Base-by-base conservation (phyloP, 2,329 filamentous ascomycete genomes). In the Tolypocladium cylindrosporum region DNA sequence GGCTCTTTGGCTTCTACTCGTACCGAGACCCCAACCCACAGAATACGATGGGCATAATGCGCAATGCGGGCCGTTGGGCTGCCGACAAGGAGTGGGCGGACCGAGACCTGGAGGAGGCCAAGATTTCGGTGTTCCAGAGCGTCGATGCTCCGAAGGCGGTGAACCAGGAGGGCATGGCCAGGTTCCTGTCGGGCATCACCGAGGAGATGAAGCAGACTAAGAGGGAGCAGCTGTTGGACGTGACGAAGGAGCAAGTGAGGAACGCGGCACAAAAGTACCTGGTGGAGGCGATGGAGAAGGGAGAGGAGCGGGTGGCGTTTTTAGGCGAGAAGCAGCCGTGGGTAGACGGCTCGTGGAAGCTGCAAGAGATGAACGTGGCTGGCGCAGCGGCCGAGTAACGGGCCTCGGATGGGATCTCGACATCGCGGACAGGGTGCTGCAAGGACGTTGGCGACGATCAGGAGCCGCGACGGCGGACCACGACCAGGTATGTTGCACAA, bases 1-100 rank as follows among this genome's bases (percentile, higher is more conserved):
- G 92, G 31, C 72, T 96, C 1, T 97, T 99, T 65, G 91, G 91
- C 19, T 95, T 97, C 76, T 97, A 96, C 75, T 93, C 90, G 51
- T 99, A 99, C 79, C 89, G 94, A 55, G 94, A 99, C 70, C 94
- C 94, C 3, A 97, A 97, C 69, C 93, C 94, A 0, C 79, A 87
- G 61, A 97, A 96, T 72, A 93, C 91, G 0, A 77, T 97, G 63
- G 84, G 82, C 58, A 89, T 97, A 60, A 96, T 97, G 85, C 79
- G 82, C 39, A 87, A 88, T 58, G 89, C 91, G 1, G 94, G 93
- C 1, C 77, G 81, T 31, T 97, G 91, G 85, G 94, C 92, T 0
- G 80, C 85, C 13, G 87, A 96, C 64, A 88, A 88, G 66, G 72
- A 85, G 58, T 97, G 91, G 91, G 86, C 85, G 1, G 85, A 88